Base-by-base conservation (phyloP, 1,139 yeast genomes). In the Zygoascus meyerae region DNA sequence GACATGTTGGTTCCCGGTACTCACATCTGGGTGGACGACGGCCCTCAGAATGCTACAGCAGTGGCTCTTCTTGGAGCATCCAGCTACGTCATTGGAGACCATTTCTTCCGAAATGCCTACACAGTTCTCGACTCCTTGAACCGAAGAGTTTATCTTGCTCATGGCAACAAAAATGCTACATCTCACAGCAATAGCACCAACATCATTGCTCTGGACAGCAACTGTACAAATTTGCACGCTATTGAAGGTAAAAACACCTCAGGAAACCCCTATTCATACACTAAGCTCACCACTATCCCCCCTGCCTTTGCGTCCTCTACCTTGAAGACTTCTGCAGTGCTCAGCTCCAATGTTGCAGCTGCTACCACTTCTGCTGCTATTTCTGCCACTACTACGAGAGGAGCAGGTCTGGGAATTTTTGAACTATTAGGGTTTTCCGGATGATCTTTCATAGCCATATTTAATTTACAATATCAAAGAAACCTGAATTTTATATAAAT, bases 51-150 rank as follows among this genome's bases (percentile, higher is more conserved):
- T 40, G 64, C 58, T 30, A 47, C 53, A 12, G 66, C 67, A 1
- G 55, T 64, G 33, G 58, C 58, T 2, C 44, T 63, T 17, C 50
- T 61, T 46, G 65, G 65, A 28, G 57, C 65, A 9, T 53, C 57
- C 18, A 45, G 53, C 40, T 59, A 58, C 43, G 70, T 77, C 15
- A 63, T 86, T 12, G 95, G 95, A 39, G 95, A 85, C 61, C 77
- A 79, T 35, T 79, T 86, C 64, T 69, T 86, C 62, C 73, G 83
- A 55, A 72, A 74, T 52, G 85, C 81, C 10, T 86, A 86, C 62
- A 73, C 81, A 40, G 92, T 85, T 35, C 83, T 78, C 54, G 89
- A 86, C 64, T 69, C 85, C 52, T 84, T 79, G 32, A 75, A 74
- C 52, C 64, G 67, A 42, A 78, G 79, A 59, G 70, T 85, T 17